Evolutionary conservation across 805 yeast genomes (phyloP).

Genomic region (Yarrowia sp.): DNA sequence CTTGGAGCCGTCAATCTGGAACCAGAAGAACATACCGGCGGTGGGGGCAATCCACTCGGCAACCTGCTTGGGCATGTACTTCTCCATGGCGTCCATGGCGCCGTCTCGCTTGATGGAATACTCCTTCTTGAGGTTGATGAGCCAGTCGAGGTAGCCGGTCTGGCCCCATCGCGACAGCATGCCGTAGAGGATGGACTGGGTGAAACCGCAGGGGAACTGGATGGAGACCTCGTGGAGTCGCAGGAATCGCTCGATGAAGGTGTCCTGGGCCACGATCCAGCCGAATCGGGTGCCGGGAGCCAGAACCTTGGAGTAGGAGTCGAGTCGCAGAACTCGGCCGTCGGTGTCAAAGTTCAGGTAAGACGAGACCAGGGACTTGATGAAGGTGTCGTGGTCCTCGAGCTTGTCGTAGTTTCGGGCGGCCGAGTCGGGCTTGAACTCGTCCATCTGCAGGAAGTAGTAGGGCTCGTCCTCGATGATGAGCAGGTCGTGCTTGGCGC

Average conservation of each 20-base stretch:
- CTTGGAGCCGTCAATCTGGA: conserved; percentile 50
- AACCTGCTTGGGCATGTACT: conserved; percentile 50
- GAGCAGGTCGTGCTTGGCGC: conserved; percentile 80
- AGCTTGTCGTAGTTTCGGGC: conserved; percentile 31
- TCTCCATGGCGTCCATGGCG: conserved; percentile 70
- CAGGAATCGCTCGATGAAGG: conserved; percentile 60
- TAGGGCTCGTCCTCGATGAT: conserved; percentile 96
- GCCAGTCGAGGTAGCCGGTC: conserved; percentile 83
- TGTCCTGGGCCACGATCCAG: conserved; percentile 76
- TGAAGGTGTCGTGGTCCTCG: conserved; percentile 53
- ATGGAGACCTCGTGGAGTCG: conserved; percentile 77
- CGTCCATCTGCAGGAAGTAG: conserved; percentile 91
- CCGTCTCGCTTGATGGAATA: conserved; percentile 87
- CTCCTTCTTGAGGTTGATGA: conserved; percentile 66
- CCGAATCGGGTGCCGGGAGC: conserved; percentile 92
- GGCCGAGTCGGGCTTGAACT: conserved; percentile 51
- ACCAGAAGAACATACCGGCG: conserved; percentile 55
- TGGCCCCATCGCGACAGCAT: conserved; percentile 87
- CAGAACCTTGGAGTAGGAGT: conserved; percentile 84
- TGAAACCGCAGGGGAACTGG: conserved; percentile 78
- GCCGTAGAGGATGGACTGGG: conserved; percentile 69
- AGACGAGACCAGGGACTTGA: conserved; percentile 67
- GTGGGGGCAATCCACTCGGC: conserved; percentile 44
- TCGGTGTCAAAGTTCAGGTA: conserved; percentile 74
- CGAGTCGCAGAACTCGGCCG: conserved; percentile 86